Percentiles rank a stretch among this genome's conserved stretches.
phyloP scores from a whole-genome alignment of 345 rosid genomes.

The Aegle marmelos region DNA sequence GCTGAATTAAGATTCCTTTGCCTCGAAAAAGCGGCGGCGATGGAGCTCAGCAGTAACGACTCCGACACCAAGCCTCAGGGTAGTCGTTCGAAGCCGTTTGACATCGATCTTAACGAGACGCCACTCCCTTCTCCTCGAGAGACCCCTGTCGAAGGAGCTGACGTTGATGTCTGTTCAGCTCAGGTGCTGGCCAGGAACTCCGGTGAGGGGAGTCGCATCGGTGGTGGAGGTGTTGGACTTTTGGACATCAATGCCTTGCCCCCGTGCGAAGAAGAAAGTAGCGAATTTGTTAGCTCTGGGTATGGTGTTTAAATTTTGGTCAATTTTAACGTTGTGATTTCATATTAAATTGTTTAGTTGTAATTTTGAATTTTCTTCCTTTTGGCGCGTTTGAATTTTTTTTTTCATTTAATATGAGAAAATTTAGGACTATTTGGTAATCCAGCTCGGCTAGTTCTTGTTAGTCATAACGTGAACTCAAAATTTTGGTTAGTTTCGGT shows the following conservation, averaged over 20 bases:
- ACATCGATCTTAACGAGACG: conserved; percentile 35
- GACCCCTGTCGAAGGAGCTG: neutral
- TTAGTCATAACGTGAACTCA: neutral
- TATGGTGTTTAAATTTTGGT: conserved; percentile 1
- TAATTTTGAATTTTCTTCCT: neutral
- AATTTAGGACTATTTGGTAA: neutral
- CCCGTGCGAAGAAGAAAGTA: conserved; percentile 22
- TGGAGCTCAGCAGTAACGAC: conserved; percentile 16
- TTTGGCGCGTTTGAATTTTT: neutral
- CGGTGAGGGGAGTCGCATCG: neutral
- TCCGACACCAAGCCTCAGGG: neutral
- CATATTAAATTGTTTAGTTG: neutral
- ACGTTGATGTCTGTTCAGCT: neutral
- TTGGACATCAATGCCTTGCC: conserved; percentile 37
- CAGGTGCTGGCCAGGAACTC: neutral
- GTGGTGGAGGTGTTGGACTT: conserved; percentile 4
- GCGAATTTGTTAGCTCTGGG: conserved; percentile 14
- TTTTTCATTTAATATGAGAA: neutral
- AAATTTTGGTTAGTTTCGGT: neutral
- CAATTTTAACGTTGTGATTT: neutral
- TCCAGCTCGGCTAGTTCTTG: neutral
- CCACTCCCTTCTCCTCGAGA: conserved; percentile 33
- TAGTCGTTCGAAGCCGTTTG: conserved; percentile 20
- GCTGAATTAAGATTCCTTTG: neutral
- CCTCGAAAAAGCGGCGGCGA: neutral